Conservation (phyloP, 495 filamentous ascomycete species). For the Lasiosphaeria ovina region DNA sequence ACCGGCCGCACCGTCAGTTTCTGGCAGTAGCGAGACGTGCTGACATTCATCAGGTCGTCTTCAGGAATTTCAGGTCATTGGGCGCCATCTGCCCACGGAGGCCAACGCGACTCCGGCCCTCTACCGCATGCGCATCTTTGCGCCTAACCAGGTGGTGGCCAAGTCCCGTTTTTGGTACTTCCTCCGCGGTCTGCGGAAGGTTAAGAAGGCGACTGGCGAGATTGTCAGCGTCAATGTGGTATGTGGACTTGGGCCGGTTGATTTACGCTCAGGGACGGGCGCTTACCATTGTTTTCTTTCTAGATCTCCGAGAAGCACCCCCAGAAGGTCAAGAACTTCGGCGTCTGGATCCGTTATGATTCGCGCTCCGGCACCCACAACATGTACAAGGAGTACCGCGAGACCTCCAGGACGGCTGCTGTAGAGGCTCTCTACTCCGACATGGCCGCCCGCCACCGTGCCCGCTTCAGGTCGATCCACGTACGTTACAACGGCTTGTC, state of each 20-base stretch:
- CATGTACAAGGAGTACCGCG: conserved; percentile 99
- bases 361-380: conserved; percentile 99
- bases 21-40: neutral
- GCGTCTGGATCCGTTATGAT: conserved; percentile 99
- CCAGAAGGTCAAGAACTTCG: conserved; percentile 99
- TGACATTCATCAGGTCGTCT: conserved; percentile 75
- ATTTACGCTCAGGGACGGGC: conserved; percentile 5
- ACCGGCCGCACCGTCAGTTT: no score
- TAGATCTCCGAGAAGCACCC: conserved; percentile 99
- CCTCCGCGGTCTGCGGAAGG: conserved; percentile 95
- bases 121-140: conserved; percentile 99
- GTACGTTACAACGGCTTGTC: conserved; percentile 52
- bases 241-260: conserved; percentile 39
- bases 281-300: conserved; percentile 1
- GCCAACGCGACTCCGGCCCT: conserved; percentile 92
- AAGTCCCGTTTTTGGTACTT: conserved; percentile 99
- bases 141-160: conserved; percentile 92
- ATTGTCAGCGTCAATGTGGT: conserved; percentile 96
- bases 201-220: conserved; percentile 99
- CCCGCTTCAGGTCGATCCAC: conserved; percentile 95
- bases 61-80: conserved; percentile 99
- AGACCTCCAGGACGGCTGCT: conserved; percentile 90
- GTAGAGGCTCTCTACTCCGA: conserved; percentile 98
- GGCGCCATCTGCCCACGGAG: conserved; percentile 96
- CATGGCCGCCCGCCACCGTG: conserved; percentile 97